These are phyloP conservation scores for Phytophthora citrophthora DNA, from an alignment of 352 stramenopile genomes.

Conservation along the genomic window DNA sequence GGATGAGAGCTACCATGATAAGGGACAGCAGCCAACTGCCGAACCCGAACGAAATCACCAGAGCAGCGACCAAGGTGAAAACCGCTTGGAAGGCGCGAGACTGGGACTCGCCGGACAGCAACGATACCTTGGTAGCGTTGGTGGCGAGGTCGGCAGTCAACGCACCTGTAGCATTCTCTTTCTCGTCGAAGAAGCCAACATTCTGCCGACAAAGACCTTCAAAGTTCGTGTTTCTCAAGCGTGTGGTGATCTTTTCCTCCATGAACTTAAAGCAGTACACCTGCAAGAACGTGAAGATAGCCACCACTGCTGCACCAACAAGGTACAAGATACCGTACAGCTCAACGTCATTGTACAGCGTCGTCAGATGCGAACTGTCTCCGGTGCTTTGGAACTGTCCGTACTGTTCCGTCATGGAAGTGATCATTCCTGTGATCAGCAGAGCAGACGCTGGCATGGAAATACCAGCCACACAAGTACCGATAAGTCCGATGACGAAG, in stretches of 20 bases:
- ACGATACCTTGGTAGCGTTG: slow-evolving; percentile 50
- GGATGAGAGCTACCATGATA: slow-evolving; percentile 68
- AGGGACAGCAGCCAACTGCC: slow-evolving; percentile 76
- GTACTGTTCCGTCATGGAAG: slow-evolving; percentile 56
- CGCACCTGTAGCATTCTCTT: slow-evolving; percentile 64
- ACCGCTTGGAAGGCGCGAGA: slow-evolving; percentile 47
- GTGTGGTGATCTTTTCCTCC: slow-evolving; percentile 55
- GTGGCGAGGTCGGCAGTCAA: slow-evolving; percentile 60
- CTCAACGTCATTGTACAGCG: slow-evolving; percentile 46
- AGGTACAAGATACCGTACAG: slow-evolving; percentile 37
- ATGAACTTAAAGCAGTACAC: slow-evolving; percentile 59
- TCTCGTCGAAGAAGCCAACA: slow-evolving; percentile 79
- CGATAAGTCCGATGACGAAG: slow-evolving; percentile 26
- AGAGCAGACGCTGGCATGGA: slow-evolving; percentile 43
- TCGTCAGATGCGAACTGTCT: slow-evolving; percentile 30
- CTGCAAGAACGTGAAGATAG: slow-evolving; percentile 44
- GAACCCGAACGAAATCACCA: slow-evolving; percentile 68
- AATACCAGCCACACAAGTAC: slow-evolving; percentile 33
- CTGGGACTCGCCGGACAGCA: slow-evolving; percentile 61
- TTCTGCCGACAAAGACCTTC: slow-evolving; percentile 44
- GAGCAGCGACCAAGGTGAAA: slow-evolving; percentile 56
- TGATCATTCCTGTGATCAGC: slow-evolving; percentile 52
- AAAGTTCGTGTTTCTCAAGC: slow-evolving; percentile 55
- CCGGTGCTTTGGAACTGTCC: slow-evolving; percentile 33
- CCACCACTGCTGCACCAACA: slow-evolving; percentile 34